These are phyloP conservation scores for Choiromyces venosus DNA, from an alignment of 495 filamentous ascomycete genomes.

Conservation along the genomic window DNA sequence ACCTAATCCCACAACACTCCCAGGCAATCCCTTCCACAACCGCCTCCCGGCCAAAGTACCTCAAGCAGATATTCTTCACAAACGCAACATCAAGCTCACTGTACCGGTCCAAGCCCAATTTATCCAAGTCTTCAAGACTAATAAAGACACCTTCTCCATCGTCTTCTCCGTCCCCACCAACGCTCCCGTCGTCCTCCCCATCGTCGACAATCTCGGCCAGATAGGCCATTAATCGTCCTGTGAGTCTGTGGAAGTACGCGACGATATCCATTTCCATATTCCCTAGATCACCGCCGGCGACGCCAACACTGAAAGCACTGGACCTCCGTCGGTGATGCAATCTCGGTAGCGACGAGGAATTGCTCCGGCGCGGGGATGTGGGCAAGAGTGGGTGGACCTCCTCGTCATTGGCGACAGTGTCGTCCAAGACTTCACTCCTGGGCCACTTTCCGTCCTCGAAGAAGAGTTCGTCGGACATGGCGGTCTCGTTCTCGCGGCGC, in stretches of 20 bases:
- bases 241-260: slow-evolving; percentile 86
- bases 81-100: slow-evolving; percentile 33
- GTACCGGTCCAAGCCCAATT: slow-evolving; percentile 35
- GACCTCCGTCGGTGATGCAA: slow-evolving; percentile 34
- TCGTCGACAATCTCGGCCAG: slow-evolving; percentile 64
- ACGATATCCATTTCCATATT: slow-evolving; percentile 67
- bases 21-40: slow-evolving; percentile 42
- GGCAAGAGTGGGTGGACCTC: slow-evolving; percentile 36
- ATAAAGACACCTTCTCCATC: slow-evolving; percentile 41
- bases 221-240: slow-evolving; percentile 61
- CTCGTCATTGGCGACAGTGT: slow-evolving; percentile 47
- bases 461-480: slow-evolving; percentile 35
- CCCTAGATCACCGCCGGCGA: not conserved
- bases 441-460: slow-evolving; percentile 42
- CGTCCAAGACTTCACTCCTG: slow-evolving; percentile 44
- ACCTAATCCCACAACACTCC: slow-evolving; percentile 34
- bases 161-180: slow-evolving; percentile 42
- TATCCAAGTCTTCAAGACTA: slow-evolving; percentile 32
- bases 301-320: slow-evolving; percentile 22
- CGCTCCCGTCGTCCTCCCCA: slow-evolving; percentile 46
- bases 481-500: slow-evolving; percentile 44
- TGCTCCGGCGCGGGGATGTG: slow-evolving; percentile 36
- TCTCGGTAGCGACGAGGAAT: slow-evolving; percentile 11
- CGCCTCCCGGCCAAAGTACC: slow-evolving; percentile 37
- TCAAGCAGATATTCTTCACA: slow-evolving; percentile 26